These are phyloP conservation scores for Diaporthe aspalathi DNA, from an alignment of 2,329 filamentous ascomycete species.

Conservation along the genomic window DNA sequence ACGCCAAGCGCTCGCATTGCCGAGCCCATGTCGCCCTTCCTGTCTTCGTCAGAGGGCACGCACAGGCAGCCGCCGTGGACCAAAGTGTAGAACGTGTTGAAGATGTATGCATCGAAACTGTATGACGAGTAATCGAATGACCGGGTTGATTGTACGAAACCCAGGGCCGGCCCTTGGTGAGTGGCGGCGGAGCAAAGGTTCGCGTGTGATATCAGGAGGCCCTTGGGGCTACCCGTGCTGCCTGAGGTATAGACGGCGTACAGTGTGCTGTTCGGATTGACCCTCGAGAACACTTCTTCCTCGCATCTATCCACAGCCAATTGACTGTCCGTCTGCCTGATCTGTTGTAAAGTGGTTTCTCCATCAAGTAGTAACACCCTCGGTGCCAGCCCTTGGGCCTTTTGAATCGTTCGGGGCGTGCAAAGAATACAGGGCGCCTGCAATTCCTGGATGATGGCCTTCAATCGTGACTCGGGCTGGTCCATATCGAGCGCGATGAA, in stretches of 20 bases:
- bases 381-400: no score
- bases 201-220: background rate
- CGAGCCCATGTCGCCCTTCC: background rate
- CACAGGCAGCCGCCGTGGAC: conserved; percentile 1
- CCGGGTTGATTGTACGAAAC: no score
- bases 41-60: background rate
- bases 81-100: background rate
- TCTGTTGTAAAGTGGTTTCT: no score
- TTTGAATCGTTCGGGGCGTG: no score
- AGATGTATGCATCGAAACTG: background rate
- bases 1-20: background rate
- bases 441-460: background rate
- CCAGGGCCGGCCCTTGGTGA: background rate
- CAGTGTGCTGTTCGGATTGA: background rate
- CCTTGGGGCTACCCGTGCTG: background rate
- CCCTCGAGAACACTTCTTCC: background rate
- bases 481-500: background rate
- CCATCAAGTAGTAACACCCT: no score
- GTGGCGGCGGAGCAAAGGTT: background rate
- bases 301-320: background rate
- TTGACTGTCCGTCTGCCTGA: no score
- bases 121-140: background rate
- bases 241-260: conserved; percentile 3
- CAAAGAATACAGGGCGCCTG: background rate
- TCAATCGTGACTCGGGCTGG: background rate